phyloP scores from a whole-genome alignment of 2,329 filamentous ascomycete genomes.

The Botryotinia calthae region DNA sequence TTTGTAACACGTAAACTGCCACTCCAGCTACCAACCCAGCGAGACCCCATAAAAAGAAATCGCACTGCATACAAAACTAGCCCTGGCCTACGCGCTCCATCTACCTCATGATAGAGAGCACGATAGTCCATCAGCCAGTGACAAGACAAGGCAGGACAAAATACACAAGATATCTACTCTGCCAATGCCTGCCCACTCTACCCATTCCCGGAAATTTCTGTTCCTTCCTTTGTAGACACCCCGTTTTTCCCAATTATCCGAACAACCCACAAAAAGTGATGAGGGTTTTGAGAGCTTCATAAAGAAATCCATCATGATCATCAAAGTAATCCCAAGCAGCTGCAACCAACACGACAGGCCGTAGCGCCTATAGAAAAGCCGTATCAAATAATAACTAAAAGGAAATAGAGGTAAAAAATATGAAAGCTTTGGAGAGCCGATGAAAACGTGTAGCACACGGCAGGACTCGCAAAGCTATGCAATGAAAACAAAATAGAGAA shows the following conservation, averaged over 20 bases:
- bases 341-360: constrained; percentile 15
- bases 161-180: constrained; percentile 9
- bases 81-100: constrained; percentile 9
- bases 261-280: constrained; percentile 9
- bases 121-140: constrained; percentile 4
- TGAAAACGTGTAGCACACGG: constrained; percentile 14
- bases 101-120: constrained; percentile 15
- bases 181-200: not conserved
- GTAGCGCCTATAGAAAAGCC: constrained; percentile 16
- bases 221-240: constrained; percentile 18
- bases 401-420: constrained; percentile 11
- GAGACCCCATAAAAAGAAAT: constrained; percentile 3
- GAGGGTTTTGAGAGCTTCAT: constrained; percentile 16
- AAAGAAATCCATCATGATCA: constrained; percentile 22
- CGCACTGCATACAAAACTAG: constrained; percentile 8
- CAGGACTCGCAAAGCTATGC: constrained; percentile 34
- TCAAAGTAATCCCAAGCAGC: constrained; percentile 17
- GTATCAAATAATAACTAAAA: constrained; percentile 19
- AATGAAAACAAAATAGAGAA: constrained; percentile 24
- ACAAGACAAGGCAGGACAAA: constrained; percentile 4
- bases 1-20: not conserved
- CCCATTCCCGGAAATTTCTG: not conserved
- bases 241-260: constrained; percentile 10
- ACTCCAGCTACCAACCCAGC: not conserved
- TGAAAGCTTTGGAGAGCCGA: constrained; percentile 15